Percentiles rank a stretch among this genome's conserved stretches.
phyloP scores from a whole-genome alignment of 2,329 filamentous ascomycete genomes.

The Sclerotinia minor region DNA sequence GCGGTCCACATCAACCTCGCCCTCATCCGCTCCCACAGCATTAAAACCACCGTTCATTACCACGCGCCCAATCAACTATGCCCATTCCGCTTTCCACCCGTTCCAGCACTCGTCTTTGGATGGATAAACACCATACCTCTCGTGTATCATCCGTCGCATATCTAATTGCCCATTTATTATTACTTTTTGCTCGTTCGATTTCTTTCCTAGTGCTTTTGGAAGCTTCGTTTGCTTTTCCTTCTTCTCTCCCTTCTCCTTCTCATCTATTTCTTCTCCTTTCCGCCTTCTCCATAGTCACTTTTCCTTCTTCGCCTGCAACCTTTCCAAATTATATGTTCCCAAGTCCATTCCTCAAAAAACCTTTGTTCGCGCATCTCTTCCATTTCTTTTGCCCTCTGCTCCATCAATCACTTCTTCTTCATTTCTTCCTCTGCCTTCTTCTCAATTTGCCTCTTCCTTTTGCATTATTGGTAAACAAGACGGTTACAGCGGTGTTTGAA shows the following conservation, averaged over 20 bases:
- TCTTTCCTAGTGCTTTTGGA: no score
- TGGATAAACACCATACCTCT: no score
- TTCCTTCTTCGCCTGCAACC: neutral
- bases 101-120: neutral
- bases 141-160: no score
- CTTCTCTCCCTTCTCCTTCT: neutral
- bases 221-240: neutral
- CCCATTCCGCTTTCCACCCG: neutral
- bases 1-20: neutral
- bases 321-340: neutral
- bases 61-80: neutral
- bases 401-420: neutral
- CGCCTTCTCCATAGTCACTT: neutral
- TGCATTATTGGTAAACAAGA: neutral
- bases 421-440: neutral
- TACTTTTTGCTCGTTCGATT: no score
- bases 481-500: neutral
- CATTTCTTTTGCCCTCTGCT: neutral
- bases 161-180: no score
- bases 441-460: neutral
- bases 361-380: neutral
- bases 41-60: neutral
- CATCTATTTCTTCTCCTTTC: neutral
- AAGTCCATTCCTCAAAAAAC: neutral
- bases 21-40: neutral